Base-by-base conservation (phyloP, 1,284 basidiomycete genomes). In the Leucoagaricus sp. region DNA sequence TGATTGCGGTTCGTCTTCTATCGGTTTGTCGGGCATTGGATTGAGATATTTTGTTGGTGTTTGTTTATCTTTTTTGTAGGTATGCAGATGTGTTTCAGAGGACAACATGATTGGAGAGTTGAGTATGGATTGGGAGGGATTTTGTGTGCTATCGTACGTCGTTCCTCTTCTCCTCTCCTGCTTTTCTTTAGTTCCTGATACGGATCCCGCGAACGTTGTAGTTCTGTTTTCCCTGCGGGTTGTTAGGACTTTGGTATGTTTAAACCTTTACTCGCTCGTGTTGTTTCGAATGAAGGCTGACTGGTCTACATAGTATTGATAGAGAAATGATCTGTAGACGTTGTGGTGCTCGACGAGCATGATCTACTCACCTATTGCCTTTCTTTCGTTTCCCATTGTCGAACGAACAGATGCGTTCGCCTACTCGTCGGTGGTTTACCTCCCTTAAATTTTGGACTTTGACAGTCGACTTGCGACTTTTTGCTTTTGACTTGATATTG, bases 171-270 rank as follows among this genome's bases (percentile, higher is more conserved):
- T 13, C 13, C 36, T 13, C 13, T 10, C 25, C n/a, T 26, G 13
- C 26, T 46, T 9, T 46, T 3, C n/a, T 28, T n/a, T n/a, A n/a
- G n/a, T n/a, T n/a, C n/a, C n/a, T n/a, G n/a, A n/a, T n/a, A n/a
- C 17, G 7, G 2, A 25, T 19, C n/a, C 2, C 41, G 10, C 25
- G 8, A 46, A 26, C 33, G 19, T 4, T 38, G 12, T 31, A 53
- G 52, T 53, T 53, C 40, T 53, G 44, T 21, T 53, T 53, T 40
- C 52, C 52, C 10, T 53, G 44, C 29, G 52, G 52, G 6, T 33
- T 53, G 15, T 38, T 53, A 40, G 52, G 52, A 26, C 44, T 53
- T n/a, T 53, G 52, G 52, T 53, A 28, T 47, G 44, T 28, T 7
- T 15, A n/a, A n/a, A n/a, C 15, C 12, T 19, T 41, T 23, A 4